Evolutionary conservation across 805 yeast species (phyloP), one percentile per base, ranked within the genome.

Genomic region (Sugiyamaella chiloensis): DNA sequence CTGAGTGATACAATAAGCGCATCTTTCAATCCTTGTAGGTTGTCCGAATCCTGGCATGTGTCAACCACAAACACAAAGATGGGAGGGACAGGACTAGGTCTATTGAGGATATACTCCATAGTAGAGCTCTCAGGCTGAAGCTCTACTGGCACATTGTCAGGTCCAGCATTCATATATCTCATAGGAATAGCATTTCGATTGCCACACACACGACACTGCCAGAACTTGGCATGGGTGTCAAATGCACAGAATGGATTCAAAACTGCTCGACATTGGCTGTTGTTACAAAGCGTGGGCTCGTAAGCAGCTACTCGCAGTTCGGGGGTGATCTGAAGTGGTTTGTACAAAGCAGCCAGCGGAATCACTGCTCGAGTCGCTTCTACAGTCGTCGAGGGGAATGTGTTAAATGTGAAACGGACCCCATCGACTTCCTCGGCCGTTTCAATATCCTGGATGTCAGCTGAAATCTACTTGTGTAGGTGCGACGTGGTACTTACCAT

Each of bases 151-250:
- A 88, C 73, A 61, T 79, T 81, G 11, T 85, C 91, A 42, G 81
- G 81, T 12, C 85, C 73, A 60, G 85, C 76, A 40, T 80, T 83
- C 47, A 81, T 79, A 67, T 88, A 89, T 57, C 86, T 93, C n/a
- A 83, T 74, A 2, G 96, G 96, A 48, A 90, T 72, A 53, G 83
- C 85, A 65, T 85, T 87, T 65, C 95, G 76, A 29, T 79, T 70
- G 44, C 73, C 69, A 78, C 97, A 90, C 56, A 87, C 73, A 4
- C 93, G 85, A 72, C 97, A 90, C 41, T 78, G 73, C 97, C 97
- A 90, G 5, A 79, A 63, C 55, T 81, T 82, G 16, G 89, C 80
- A 40, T 81, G 75, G 47, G 84, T 74, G 61, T 89, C 96, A 42
- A 89, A 73, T 40, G 78, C 78, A 60, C 68, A 61, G 44, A 79